Evolutionary conservation across 257 asterid species (phyloP).

Genomic region (Capsicum baccatum): DNA sequence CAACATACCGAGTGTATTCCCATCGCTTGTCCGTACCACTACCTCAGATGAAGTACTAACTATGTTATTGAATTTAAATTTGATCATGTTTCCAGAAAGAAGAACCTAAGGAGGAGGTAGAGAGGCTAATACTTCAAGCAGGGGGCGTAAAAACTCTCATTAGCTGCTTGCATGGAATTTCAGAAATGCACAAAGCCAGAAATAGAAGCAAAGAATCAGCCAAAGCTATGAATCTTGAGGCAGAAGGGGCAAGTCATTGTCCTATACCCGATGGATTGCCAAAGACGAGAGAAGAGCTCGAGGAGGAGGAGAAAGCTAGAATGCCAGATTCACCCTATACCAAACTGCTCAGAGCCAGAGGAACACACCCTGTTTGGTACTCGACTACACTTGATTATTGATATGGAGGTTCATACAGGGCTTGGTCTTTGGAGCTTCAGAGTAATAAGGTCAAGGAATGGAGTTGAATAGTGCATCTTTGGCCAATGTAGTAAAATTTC

Average conservation of each 20-base stretch:
- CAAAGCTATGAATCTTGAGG: constrained; percentile 28
- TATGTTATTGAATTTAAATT: neutral
- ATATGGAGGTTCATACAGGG: constrained; percentile 20
- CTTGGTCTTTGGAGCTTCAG: neutral
- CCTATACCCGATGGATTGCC: constrained; percentile 95
- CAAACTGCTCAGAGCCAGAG: constrained; percentile 77
- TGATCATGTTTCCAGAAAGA: constrained; percentile 56
- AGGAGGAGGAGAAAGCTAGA: constrained; percentile 75
- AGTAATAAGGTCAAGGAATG: constrained; percentile 17
- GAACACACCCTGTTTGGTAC: constrained; percentile 76
- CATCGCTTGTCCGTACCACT: no score
- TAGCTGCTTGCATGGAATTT: constrained; percentile 66
- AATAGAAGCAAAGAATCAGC: constrained; percentile 40
- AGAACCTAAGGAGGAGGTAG: constrained; percentile 78
- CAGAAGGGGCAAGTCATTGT: constrained; percentile 33
- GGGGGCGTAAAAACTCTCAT: constrained; percentile 89
- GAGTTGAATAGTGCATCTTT: neutral
- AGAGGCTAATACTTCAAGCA: constrained; percentile 70
- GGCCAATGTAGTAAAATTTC: constrained; percentile 9
- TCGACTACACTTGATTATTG: constrained; percentile 70
- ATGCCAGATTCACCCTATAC: constrained; percentile 96
- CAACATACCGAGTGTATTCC: no score
- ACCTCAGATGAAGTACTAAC: neutral
- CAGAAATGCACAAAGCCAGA: constrained; percentile 61
- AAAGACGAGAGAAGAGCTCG: constrained; percentile 70